Evolutionary conservation across 2,329 filamentous ascomycete species (phyloP).

Genomic region (Talaromyces sp.): DNA sequence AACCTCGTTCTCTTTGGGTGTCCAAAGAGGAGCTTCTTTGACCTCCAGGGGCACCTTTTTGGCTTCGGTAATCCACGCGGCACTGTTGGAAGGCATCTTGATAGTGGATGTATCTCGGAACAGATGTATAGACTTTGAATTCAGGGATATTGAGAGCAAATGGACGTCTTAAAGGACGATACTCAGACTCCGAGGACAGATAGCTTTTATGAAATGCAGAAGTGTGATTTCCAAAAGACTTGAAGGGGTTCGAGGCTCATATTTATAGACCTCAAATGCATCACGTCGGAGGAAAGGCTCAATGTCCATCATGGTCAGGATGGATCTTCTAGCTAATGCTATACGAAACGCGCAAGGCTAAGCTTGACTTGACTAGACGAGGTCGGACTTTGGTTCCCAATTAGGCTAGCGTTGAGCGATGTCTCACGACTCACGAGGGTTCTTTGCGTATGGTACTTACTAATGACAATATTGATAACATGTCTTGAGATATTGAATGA

Average conservation of each 20-base stretch:
- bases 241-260: not conserved
- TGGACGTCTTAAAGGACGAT: not conserved
- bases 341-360: not conserved
- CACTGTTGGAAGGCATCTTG: constrained; percentile 16
- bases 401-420: constrained; percentile 2
- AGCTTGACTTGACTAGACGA: not conserved
- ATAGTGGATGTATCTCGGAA: not conserved
- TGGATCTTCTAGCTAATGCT: too few species aligned
- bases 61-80: constrained; percentile 18
- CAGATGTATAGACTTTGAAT: not conserved
- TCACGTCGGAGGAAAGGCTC: not conserved
- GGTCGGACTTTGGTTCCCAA: not conserved
- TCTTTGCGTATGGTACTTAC: too few species aligned
- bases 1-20: constrained; percentile 16
- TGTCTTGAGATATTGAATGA: too few species aligned
- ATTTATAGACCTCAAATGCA: not conserved
- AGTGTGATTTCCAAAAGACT: not conserved
- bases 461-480: too few species aligned
- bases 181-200: not conserved
- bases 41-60: constrained; percentile 2
- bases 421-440: not conserved
- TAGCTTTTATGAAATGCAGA: not conserved
- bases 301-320: not conserved
- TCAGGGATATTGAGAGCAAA: not conserved
- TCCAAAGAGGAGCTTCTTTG: not conserved